phyloP scores from a whole-genome alignment of 2,329 filamentous ascomycete genomes.

The Cladosporium sp. region DNA sequence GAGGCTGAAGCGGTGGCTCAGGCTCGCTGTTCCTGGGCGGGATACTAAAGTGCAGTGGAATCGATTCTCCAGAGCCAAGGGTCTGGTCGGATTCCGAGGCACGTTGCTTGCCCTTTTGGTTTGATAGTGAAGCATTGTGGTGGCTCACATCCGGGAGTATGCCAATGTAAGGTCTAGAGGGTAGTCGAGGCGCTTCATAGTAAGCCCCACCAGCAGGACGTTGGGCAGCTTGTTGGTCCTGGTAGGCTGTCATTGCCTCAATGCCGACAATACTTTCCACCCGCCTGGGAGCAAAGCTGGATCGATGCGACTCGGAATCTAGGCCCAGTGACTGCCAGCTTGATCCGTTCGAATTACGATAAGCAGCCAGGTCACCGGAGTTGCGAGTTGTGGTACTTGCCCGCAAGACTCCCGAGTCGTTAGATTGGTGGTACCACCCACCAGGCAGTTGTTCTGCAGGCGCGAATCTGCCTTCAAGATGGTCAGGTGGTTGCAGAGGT shows the following conservation, averaged over 20 bases:
- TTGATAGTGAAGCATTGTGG: background rate
- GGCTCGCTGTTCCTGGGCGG: conserved; percentile 18
- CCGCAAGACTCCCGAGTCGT: conserved; percentile 62
- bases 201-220: conserved; percentile 41
- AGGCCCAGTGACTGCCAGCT: conserved; percentile 57
- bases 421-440: conserved; percentile 65
- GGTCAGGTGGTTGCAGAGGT: conserved; percentile 67
- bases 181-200: conserved; percentile 29
- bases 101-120: background rate
- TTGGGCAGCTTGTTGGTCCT: conserved; percentile 57
- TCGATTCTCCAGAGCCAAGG: conserved; percentile 5
- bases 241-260: conserved; percentile 71
- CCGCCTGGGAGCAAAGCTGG: conserved; percentile 46
- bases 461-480: conserved; percentile 74
- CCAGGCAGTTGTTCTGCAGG: conserved; percentile 63
- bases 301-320: background rate
- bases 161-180: background rate
- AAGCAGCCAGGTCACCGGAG: background rate
- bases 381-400: conserved; percentile 46
- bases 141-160: background rate
- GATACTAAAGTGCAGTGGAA: conserved; percentile 20
- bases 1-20: conserved; percentile 15
- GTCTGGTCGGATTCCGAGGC: background rate
- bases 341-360: conserved; percentile 18
- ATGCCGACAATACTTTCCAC: conserved; percentile 71